Conservation (phyloP, 2,329 filamentous ascomycete species). For the Claviceps digitariae region DNA sequence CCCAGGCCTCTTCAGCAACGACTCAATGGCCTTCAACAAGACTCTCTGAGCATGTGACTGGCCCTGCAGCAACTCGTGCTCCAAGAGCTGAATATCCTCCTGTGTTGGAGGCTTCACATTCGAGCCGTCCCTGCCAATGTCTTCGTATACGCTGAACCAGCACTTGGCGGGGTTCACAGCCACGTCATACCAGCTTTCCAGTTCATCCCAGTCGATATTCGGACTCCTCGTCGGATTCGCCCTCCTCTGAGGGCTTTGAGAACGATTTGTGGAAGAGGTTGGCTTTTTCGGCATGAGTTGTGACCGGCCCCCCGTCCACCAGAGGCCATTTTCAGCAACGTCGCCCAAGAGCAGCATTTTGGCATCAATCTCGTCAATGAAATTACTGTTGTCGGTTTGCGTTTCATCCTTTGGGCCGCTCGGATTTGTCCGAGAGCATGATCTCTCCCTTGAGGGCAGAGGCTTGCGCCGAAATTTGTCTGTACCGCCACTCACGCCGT, state of each 20-base stretch:
- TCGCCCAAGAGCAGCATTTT: conserved; percentile 63
- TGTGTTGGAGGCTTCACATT: conserved; percentile 20
- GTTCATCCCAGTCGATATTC: conserved; percentile 59
- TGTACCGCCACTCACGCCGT: conserved; percentile 9
- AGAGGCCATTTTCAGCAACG: conserved; percentile 66
- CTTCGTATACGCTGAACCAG: conserved; percentile 50
- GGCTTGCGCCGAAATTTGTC: conserved; percentile 17
- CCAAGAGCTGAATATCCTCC: conserved; percentile 28
- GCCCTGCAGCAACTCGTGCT: conserved; percentile 36
- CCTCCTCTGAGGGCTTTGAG: conserved; percentile 2
- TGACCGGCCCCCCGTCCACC: conserved; percentile 54
- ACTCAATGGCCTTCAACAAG: conserved; percentile 66
- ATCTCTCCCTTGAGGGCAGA: conserved; percentile 7
- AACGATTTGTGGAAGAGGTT: background rate
- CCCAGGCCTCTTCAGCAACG: conserved; percentile 65
- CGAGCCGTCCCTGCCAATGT: conserved; percentile 21
- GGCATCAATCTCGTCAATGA: conserved; percentile 47
- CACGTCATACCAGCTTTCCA: conserved; percentile 61
- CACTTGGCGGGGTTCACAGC: conserved; percentile 53
- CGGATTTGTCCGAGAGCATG: background rate
- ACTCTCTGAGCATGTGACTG: conserved; percentile 56
- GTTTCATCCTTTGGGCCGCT: conserved; percentile 6
- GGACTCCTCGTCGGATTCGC: conserved; percentile 23
- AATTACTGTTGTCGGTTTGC: conserved; percentile 12
- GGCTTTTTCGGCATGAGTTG: conserved; percentile 1